These are phyloP conservation scores for Pochonia chlamydosporia DNA, from an alignment of 2,329 filamentous ascomycete genomes.

Conservation along the genomic window DNA sequence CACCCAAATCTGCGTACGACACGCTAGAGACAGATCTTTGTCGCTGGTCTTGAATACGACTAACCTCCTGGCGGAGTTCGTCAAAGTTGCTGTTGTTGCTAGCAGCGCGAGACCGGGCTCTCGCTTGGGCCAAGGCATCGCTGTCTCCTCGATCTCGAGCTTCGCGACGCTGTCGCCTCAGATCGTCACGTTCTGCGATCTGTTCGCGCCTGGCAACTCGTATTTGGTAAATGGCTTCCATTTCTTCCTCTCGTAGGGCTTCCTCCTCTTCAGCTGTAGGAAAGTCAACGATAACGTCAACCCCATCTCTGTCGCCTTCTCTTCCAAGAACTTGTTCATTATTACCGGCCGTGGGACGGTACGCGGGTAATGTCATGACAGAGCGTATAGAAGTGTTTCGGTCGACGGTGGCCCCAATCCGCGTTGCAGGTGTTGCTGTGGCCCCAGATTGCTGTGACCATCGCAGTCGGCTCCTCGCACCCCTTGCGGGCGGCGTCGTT, in stretches of 20 bases:
- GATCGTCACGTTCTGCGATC: constrained; percentile 69
- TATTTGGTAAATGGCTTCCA: constrained; percentile 90
- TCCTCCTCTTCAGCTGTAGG: constrained; percentile 79
- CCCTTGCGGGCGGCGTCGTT: constrained; percentile 8
- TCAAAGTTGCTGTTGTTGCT: constrained; percentile 50
- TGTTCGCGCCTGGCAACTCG: constrained; percentile 71
- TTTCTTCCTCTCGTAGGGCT: constrained; percentile 74
- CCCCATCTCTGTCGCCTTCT: constrained; percentile 85
- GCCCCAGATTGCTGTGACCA: not conserved
- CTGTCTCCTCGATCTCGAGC: constrained; percentile 67
- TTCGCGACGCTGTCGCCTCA: constrained; percentile 63
- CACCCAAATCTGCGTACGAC: constrained; percentile 68
- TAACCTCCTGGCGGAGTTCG: constrained; percentile 50
- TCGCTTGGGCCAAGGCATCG: constrained; percentile 62
- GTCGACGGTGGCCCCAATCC: constrained; percentile 49
- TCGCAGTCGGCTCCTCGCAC: constrained; percentile 6
- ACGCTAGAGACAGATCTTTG: constrained; percentile 68
- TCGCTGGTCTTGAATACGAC: constrained; percentile 51
- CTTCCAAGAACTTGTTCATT: constrained; percentile 79
- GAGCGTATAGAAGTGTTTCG: constrained; percentile 83
- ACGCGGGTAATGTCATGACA: constrained; percentile 89
- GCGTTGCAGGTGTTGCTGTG: constrained; percentile 20
- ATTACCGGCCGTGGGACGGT: constrained; percentile 65
- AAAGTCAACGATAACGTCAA: constrained; percentile 84
- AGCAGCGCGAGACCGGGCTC: constrained; percentile 46